Percentiles rank a stretch among this genome's conserved stretches.
phyloP scores from a whole-genome alignment of 139 green algal species.

The Coccomyxa sp. region DNA sequence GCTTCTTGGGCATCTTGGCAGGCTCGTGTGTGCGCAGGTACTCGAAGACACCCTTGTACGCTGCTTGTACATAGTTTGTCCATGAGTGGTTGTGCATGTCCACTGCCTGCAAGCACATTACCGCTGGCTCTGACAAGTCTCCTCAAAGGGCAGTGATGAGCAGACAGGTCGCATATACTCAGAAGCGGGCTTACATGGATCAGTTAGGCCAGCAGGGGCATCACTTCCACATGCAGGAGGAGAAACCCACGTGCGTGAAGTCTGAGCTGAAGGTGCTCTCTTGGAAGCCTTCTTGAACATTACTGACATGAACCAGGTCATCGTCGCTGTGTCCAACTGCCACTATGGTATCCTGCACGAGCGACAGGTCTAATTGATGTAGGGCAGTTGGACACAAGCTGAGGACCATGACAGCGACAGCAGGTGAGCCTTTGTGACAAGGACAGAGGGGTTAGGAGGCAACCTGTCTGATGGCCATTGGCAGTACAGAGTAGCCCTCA shows the following conservation, averaged over 20 bases:
- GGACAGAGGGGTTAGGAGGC: not conserved
- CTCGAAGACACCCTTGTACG: conserved; percentile 76
- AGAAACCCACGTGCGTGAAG: conserved; percentile 52
- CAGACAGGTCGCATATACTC: too few relatives aligned
- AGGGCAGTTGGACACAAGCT: too few relatives aligned
- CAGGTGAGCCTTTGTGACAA: not conserved
- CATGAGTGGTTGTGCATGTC: conserved; percentile 78
- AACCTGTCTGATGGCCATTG: conserved; percentile 93
- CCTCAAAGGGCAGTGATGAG: not conserved
- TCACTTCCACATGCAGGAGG: not conserved
- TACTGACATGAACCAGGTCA: conserved; percentile 34
- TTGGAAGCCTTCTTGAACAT: conserved; percentile 66
- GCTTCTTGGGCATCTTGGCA: conserved; percentile 29
- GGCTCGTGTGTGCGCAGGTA: conserved; percentile 46
- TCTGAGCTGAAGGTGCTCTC: conserved; percentile 68
- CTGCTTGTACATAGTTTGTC: conserved; percentile 92
- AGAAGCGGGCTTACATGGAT: too few relatives aligned
- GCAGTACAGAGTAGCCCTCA: conserved; percentile 94
- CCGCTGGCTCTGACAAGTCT: not conserved
- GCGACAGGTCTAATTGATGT: too few relatives aligned
- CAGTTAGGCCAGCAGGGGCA: not conserved
- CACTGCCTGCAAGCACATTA: conserved; percentile 55
- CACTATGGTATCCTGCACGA: conserved; percentile 68
- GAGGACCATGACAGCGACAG: not conserved
- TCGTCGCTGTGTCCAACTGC: conserved; percentile 46